Evolutionary conservation across 345 rosid genomes (phyloP).

Genomic region (Lepidium aucheri): DNA sequence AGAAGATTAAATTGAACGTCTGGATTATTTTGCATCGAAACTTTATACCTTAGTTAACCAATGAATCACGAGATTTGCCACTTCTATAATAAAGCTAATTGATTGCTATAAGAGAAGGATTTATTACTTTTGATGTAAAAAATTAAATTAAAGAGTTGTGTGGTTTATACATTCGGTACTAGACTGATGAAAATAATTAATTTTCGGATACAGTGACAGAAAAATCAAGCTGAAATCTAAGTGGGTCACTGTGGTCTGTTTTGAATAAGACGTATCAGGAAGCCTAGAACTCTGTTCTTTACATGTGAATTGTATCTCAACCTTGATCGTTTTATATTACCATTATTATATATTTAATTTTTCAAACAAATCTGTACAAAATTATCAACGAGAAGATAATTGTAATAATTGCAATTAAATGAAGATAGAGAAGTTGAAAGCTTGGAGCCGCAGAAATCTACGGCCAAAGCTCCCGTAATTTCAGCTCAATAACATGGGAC

Average conservation of each 20-base stretch:
- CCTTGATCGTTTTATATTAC: not conserved
- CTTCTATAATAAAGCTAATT: not conserved
- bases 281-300: constrained; percentile 4
- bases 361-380: not conserved
- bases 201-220: not conserved
- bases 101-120: not conserved
- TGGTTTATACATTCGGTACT: not conserved
- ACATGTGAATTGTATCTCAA: not conserved
- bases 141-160: not conserved
- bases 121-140: not conserved
- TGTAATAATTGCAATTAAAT: not conserved
- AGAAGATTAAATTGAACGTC: not conserved
- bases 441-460: constrained; percentile 1
- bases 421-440: constrained; percentile 12
- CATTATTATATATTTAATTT: not conserved
- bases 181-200: not conserved
- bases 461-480: constrained; percentile 9
- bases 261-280: constrained; percentile 18
- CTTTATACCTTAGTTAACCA: not conserved
- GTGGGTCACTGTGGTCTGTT: constrained; percentile 24
- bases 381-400: not conserved
- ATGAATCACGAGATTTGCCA: not conserved
- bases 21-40: not conserved
- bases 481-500: not conserved
- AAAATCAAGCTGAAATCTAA: constrained; percentile 21